Evolutionary conservation across 2,329 filamentous ascomycete species (phyloP).

Genomic region (Phyllosticta citriasiana): DNA sequence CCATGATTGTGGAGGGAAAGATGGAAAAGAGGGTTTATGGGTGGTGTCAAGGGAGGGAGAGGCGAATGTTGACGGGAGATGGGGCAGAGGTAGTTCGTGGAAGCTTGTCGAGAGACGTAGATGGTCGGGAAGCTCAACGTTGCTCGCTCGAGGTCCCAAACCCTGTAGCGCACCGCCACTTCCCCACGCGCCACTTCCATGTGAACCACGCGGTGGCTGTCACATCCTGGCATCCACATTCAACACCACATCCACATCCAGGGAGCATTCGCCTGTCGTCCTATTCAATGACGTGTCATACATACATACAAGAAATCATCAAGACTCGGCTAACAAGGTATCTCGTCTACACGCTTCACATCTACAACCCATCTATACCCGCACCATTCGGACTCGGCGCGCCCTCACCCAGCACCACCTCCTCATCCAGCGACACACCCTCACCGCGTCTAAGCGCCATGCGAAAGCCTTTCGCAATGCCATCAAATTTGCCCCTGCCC

Average conservation of each 20-base stretch:
- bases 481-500: not conserved
- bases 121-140: not conserved
- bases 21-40: not conserved
- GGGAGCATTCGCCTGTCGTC: too few species aligned
- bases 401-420: not conserved
- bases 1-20: not conserved
- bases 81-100: not conserved
- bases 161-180: not conserved
- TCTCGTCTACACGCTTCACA: slow-evolving; percentile 1
- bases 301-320: not conserved
- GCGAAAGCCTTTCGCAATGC: not conserved
- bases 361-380: not conserved
- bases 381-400: not conserved
- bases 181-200: not conserved
- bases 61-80: not conserved
- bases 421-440: not conserved
- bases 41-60: not conserved
- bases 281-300: not conserved
- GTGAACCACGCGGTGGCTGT: not conserved
- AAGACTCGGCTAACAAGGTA: not conserved
- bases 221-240: not conserved
- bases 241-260: not conserved
- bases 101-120: slow-evolving; percentile 7
- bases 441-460: not conserved
- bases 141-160: too few species aligned